Evolutionary conservation across 352 stramenopile species (phyloP).

Genomic region (Phytophthora tubulina): DNA sequence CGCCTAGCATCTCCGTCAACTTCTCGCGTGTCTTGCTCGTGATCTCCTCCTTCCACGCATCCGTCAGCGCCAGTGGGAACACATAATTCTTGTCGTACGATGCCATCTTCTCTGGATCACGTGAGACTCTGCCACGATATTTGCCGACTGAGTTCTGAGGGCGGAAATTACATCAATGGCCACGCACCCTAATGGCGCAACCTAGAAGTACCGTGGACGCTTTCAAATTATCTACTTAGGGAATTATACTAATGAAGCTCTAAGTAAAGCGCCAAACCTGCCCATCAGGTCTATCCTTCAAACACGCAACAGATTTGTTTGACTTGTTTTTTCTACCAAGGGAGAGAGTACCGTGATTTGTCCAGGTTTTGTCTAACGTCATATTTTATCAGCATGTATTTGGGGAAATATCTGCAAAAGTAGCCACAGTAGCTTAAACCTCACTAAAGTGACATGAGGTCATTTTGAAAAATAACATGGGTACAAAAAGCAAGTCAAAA

Average conservation of each 20-base stretch:
- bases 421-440: no score
- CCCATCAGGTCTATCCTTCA: background rate
- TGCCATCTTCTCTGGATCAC: constrained; percentile 8
- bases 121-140: background rate
- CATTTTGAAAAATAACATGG: background rate
- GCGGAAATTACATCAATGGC: no score
- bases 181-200: no score
- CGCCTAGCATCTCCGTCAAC: constrained; percentile 82
- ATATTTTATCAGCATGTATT: no score
- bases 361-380: no score
- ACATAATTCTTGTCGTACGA: constrained; percentile 61
- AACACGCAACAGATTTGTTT: no score
- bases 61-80: constrained; percentile 66
- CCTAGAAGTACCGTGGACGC: background rate
- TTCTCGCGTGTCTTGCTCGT: constrained; percentile 56
- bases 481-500: background rate
- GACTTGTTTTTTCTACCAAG: no score
- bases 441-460: no score
- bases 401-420: no score
- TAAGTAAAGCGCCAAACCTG: background rate
- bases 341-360: no score
- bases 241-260: no score
- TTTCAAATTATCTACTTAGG: no score
- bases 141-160: constrained; percentile 1
- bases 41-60: constrained; percentile 70